These are phyloP conservation scores for Teunomyces cretensis DNA, from an alignment of 805 yeast genomes.

Conservation along the genomic window DNA sequence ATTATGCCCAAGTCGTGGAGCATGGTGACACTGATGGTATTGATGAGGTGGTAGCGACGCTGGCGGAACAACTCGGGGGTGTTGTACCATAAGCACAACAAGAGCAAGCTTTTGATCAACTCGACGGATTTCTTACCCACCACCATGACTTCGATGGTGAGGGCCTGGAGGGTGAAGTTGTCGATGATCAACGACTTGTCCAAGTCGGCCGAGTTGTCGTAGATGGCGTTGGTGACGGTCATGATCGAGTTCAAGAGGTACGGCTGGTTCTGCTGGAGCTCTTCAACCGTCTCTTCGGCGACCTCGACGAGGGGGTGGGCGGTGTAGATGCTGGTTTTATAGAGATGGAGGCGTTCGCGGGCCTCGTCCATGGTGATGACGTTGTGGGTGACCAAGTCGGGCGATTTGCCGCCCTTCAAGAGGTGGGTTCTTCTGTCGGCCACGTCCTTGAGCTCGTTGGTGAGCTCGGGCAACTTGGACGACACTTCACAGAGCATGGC, in stretches of 20 bases:
- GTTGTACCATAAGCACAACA: constrained; percentile 77
- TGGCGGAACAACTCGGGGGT: constrained; percentile 80
- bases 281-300: constrained; percentile 45
- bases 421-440: constrained; percentile 43
- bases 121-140: constrained; percentile 72
- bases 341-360: constrained; percentile 48
- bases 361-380: constrained; percentile 63
- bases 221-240: constrained; percentile 54
- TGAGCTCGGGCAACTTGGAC: constrained; percentile 39
- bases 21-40: constrained; percentile 62
- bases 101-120: constrained; percentile 57
- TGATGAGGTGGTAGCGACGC: constrained; percentile 71
- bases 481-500: constrained; percentile 33
- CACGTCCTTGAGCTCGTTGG: constrained; percentile 45
- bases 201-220: constrained; percentile 28
- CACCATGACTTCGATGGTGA: constrained; percentile 60
- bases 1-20: constrained; percentile 76
- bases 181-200: constrained; percentile 51
- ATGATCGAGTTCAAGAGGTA: constrained; percentile 63
- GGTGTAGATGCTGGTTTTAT: constrained; percentile 45
- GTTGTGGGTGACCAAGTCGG: constrained; percentile 59
- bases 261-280: constrained; percentile 54
- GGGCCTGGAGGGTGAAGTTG: constrained; percentile 49
- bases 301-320: constrained; percentile 60
- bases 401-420: constrained; percentile 22